Evolutionary conservation across 345 rosid species (phyloP), one percentile per base, ranked within the genome.

Genomic region (Salix suchowensis): DNA sequence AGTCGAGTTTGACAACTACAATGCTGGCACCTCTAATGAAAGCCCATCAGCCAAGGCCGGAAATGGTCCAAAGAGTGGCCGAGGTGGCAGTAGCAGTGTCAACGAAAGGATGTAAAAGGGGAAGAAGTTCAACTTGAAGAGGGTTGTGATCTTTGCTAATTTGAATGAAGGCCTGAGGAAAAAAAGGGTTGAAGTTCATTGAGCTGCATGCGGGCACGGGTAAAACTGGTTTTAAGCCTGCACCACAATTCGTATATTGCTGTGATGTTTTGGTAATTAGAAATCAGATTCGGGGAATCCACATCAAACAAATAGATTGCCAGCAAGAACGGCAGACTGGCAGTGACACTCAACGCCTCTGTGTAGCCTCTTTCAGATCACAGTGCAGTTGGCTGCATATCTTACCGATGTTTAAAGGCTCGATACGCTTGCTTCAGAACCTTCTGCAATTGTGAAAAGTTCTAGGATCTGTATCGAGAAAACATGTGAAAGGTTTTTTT

Each of bases 31-130:
- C 28, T 66, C 85, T 2, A 61, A 85, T 1, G 87, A 84, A 58
- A 86, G 76, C 77, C 83, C 92, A 58, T 77, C 88, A 44, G 46
- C 87, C 62, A 86, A 83, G 70, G 78, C 85, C 3, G 86, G 85
- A 40, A 79, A 72, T 62, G 79, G 85, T 71, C 76, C 87, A 30
- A 83, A 86, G 83, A 82, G 85, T 67, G 61, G 81, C 6, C 73
- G 78, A 28, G 71, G 85, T 66, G 76, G 78, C 6, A 75, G 77
- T 36, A 74, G 79, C 42, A 67, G 87, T 39, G 75, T 89, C 32
- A 67, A 62, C 85, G 91, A 85, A 90, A 92, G 84, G 75, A 92
- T 89, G 94, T 91, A 89, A 72, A 94, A 84, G 68, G 96, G 97
- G 48, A 91, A 89, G 88, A 96, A 89, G 83, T 65, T 58, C 62